Evolutionary conservation across 1,139 yeast genomes (phyloP).

Genomic region (Kurtzmaniella quercitrusa): DNA sequence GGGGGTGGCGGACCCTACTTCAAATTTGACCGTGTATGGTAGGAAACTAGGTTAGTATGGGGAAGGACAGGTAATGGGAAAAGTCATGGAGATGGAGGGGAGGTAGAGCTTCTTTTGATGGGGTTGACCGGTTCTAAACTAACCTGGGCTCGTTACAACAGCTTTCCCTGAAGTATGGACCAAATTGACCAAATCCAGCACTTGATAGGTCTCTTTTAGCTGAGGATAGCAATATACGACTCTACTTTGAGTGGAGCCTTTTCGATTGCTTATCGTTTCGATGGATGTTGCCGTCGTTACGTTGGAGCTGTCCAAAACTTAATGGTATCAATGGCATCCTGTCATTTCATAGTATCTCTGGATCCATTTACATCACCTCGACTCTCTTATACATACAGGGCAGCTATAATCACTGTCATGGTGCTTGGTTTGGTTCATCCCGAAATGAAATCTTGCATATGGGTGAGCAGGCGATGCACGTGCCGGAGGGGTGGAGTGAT

Average conservation of each 20-base stretch:
- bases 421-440: neutral
- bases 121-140: too few species aligned
- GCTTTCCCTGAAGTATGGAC: too few species aligned
- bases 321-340: neutral
- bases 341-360: neutral
- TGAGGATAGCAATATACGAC: too few species aligned
- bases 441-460: neutral
- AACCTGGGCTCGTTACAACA: too few species aligned
- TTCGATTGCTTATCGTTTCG: too few species aligned
- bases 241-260: too few species aligned
- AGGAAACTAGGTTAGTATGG: constrained; percentile 46
- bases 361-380: constrained; percentile 7
- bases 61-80: neutral
- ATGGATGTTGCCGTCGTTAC: too few species aligned
- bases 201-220: too few species aligned
- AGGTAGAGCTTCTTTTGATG: too few species aligned
- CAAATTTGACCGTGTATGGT: constrained; percentile 71
- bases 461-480: neutral
- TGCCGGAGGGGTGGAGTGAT: neutral
- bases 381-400: neutral
- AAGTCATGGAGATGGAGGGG: neutral
- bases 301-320: too few species aligned
- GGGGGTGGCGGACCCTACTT: constrained; percentile 27
- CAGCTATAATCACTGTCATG: neutral
- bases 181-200: too few species aligned